Evolutionary conservation across 164 flowering plant species (phyloP), one percentile per base, ranked within the genome.

Genomic region (Vitis vinifera): DNA sequence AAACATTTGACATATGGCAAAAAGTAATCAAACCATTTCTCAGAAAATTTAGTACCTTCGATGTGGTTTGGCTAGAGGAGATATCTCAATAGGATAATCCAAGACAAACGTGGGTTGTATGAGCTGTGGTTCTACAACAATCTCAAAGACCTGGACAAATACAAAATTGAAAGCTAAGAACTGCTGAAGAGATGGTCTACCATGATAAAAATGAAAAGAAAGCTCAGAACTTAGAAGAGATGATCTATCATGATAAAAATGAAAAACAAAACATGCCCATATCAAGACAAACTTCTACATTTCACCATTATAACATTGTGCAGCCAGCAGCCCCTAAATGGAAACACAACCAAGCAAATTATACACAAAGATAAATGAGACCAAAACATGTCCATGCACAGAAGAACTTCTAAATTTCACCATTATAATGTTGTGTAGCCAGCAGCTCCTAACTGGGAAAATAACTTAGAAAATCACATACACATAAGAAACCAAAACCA

Each of bases 61-160:
- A 60, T 95, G 98, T 55, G 94, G 99, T 75, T 91, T 95, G 51
- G 99, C 99, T 29, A 95, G 87, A 65, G 99, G 99, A 81, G 98
- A 95, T 75, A 95, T 84, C 82, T 95, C 99, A 71, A 95, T 69
- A 31, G 99, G 98, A 76, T 95, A 95, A 78, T 95, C 99, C 78
- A 95, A 73, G 60, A 95, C 99, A 86, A 95, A 95, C 53, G 99
- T 95, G 47, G 99, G 98, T 68, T 95, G 99, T 70, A 90, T 31
- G 29, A 95, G 92, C 67, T 72, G 83, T 71, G 97, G 92, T 75
- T 95, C 99, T 29, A 95, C 96, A 51, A 78, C 71, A 52, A 81
- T 76, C 84, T 95, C 98, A 82, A 95, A 95, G 66, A 95, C 93
- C 99, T 95, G 87, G 51, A 76, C 23, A 74, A 74, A 67, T 14